A percentile compares a stretch with the other conserved stretches of the same genome.
These are phyloP conservation scores for Rhizopogon rudus DNA, from an alignment of 768 basidiomycete genomes.

Conservation along the genomic window DNA sequence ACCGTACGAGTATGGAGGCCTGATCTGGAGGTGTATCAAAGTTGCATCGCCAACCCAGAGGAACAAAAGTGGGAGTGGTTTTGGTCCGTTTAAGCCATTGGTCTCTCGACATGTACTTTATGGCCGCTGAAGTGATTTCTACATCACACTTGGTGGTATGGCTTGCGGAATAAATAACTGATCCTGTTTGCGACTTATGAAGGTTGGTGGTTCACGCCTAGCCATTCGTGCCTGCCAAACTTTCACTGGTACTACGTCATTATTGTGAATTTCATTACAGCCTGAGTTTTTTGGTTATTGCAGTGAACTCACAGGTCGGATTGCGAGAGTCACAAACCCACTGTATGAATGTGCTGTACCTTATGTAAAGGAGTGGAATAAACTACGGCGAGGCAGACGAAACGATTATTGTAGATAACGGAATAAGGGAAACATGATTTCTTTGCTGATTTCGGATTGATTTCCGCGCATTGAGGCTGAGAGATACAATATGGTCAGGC, in stretches of 20 bases:
- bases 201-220: not conserved
- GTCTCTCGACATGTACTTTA: not conserved
- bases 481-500: not conserved
- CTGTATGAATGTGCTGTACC: too few species aligned
- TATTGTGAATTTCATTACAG: too few species aligned
- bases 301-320: too few species aligned
- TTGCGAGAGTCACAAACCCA: too few species aligned
- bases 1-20: constrained; percentile 84
- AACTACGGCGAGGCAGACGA: not conserved
- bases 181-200: not conserved
- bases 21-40: constrained; percentile 50
- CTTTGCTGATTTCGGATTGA: not conserved
- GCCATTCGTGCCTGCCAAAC: too few species aligned
- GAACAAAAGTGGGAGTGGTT: constrained; percentile 68
- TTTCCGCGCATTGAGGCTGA: not conserved
- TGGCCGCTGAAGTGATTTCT: not conserved
- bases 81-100: constrained; percentile 35
- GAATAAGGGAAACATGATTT: not conserved
- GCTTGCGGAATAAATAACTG: not conserved
- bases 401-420: not conserved
- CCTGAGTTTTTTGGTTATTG: too few species aligned
- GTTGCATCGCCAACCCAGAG: constrained; percentile 51
- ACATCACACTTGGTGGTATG: not conserved
- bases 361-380: not conserved
- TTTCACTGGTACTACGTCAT: too few species aligned